A percentile compares a stretch with the other conserved stretches of the same genome.
Conservation (phyloP, 768 basidiomycete genomes). For the Hygrocybe coccinea region DNA sequence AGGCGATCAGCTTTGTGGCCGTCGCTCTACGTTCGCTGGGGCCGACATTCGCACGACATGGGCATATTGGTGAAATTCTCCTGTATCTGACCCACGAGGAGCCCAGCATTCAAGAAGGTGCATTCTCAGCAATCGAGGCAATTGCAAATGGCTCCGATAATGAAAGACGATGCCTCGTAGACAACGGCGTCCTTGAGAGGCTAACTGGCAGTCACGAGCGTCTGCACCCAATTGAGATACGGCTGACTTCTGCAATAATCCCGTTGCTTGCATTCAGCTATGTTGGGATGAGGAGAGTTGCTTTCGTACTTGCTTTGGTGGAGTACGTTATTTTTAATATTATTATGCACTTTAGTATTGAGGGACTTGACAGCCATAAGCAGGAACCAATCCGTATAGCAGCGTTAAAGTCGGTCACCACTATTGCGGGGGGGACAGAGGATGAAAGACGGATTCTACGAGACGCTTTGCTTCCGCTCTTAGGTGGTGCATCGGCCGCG, state of each 20-base stretch:
- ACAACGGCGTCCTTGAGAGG: conserved; percentile 13
- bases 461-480: conserved; percentile 11
- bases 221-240: conserved; percentile 5
- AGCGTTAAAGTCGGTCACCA: conserved; percentile 8
- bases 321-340: conserved; percentile 10
- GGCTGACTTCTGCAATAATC: conserved; percentile 10
- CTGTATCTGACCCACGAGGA: not conserved
- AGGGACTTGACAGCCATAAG: conserved; percentile 6
- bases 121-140: conserved; percentile 13
- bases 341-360: not conserved
- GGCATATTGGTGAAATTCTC: not conserved
- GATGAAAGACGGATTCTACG: conserved; percentile 11
- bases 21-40: conserved; percentile 8
- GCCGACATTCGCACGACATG: not conserved
- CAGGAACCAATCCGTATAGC: conserved; percentile 15
- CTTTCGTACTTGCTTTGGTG: conserved; percentile 11
- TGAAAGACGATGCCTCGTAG: conserved; percentile 11
- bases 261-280: conserved; percentile 15
- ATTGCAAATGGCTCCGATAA: conserved; percentile 12
- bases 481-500: conserved; percentile 9
- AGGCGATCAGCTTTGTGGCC: conserved; percentile 15
- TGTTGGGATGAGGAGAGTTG: conserved; percentile 10
- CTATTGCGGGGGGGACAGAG: conserved; percentile 8
- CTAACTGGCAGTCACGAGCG: conserved; percentile 3
- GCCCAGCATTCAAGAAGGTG: conserved; percentile 11